phyloP scores from a whole-genome alignment of 1,284 basidiomycete species.

The Macrocystidia cucumis region DNA sequence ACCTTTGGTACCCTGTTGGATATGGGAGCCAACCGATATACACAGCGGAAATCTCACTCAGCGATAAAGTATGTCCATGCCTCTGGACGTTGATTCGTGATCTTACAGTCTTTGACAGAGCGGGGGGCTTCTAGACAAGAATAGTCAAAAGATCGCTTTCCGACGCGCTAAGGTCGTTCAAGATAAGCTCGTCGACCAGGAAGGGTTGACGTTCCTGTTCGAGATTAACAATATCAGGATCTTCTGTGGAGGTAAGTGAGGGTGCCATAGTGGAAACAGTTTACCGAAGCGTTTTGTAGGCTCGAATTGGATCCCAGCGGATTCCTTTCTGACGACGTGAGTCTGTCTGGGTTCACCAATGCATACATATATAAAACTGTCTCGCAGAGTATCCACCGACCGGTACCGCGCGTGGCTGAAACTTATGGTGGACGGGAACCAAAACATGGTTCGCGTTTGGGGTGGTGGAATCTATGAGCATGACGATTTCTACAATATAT shows the following conservation, averaged over 20 bases:
- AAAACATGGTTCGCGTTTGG: constrained; percentile 82
- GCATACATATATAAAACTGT: constrained; percentile 2
- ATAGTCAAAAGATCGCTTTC: constrained; percentile 62
- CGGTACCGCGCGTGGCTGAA: constrained; percentile 68
- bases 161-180: constrained; percentile 70
- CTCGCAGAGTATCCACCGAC: constrained; percentile 38
- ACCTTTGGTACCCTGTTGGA: constrained; percentile 81
- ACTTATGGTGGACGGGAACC: constrained; percentile 71
- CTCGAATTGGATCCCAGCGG: constrained; percentile 91
- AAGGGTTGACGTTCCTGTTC: constrained; percentile 80
- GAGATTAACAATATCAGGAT: constrained; percentile 82
- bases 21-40: constrained; percentile 81
- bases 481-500: constrained; percentile 72
- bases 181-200: constrained; percentile 63
- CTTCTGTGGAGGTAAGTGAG: constrained; percentile 75
- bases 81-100: background rate
- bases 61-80: constrained; percentile 35
- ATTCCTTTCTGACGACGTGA: constrained; percentile 79
- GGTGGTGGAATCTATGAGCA: constrained; percentile 80
- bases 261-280: too few species aligned
- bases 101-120: constrained; percentile 21
- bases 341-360: constrained; percentile 12
- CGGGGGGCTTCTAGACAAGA: constrained; percentile 42
- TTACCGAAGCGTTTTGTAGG: too few species aligned
- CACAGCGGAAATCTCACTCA: constrained; percentile 43